Conservation (phyloP, 768 basidiomycete genomes). For the Suillus decipiens region DNA sequence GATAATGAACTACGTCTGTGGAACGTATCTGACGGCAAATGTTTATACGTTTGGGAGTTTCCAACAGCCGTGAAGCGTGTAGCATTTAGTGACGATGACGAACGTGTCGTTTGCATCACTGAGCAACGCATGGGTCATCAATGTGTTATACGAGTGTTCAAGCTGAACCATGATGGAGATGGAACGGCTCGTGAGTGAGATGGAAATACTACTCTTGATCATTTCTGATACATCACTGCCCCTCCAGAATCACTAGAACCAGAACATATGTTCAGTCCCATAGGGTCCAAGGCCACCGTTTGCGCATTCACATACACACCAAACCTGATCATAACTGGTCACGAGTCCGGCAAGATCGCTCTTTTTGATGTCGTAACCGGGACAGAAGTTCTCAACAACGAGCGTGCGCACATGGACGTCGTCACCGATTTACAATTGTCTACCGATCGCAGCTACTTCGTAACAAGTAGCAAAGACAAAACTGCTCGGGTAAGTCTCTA, state of each 20-base stretch:
- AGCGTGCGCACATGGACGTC: slow-evolving; percentile 82
- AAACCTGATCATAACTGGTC: slow-evolving; percentile 85
- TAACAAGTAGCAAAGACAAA: slow-evolving; percentile 97
- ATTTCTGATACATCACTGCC: slow-evolving; percentile 8
- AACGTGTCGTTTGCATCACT: slow-evolving; percentile 87
- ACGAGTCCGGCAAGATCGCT: slow-evolving; percentile 94
- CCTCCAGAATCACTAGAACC: slow-evolving; percentile 75
- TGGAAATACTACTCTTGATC: not conserved
- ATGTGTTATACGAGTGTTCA: slow-evolving; percentile 88
- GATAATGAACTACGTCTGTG: slow-evolving; percentile 93
- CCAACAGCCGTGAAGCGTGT: slow-evolving; percentile 97
- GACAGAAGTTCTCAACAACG: slow-evolving; percentile 80
- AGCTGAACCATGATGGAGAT: slow-evolving; percentile 82
- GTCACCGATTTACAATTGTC: slow-evolving; percentile 94
- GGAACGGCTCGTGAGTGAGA: slow-evolving; percentile 71
- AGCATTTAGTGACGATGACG: slow-evolving; percentile 84
- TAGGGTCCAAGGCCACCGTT: slow-evolving; percentile 96
- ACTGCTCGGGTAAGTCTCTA: slow-evolving; percentile 68
- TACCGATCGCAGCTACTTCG: slow-evolving; percentile 89
- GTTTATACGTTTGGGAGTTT: slow-evolving; percentile 95
- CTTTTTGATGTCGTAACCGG: slow-evolving; percentile 88
- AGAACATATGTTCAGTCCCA: slow-evolving; percentile 75
- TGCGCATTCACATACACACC: slow-evolving; percentile 85
- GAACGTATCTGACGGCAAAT: slow-evolving; percentile 88
- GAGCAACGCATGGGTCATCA: slow-evolving; percentile 96